Evolutionary conservation across 305 asterid genomes (phyloP).

Genomic region (Fraxinus dipetala): DNA sequence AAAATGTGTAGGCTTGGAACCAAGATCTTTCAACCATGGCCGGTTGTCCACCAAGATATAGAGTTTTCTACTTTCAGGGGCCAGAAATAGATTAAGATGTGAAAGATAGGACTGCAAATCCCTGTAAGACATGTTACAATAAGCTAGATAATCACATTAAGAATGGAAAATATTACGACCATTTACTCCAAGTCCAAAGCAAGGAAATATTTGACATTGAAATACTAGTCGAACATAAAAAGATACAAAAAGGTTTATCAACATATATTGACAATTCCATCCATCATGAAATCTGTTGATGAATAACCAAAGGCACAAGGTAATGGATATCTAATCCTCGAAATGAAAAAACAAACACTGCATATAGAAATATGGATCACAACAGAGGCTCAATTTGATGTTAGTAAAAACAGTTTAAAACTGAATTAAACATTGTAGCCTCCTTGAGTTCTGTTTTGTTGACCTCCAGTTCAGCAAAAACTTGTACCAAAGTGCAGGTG

Average conservation of each 20-base stretch:
- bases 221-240: neutral
- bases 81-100: conserved; percentile 73
- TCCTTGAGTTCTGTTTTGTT: too few species aligned
- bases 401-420: too few species aligned
- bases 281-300: neutral
- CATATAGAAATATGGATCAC: too few species aligned
- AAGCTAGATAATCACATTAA: neutral
- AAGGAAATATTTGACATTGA: neutral
- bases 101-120: conserved; percentile 96
- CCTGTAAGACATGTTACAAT: conserved; percentile 39
- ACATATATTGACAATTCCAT: neutral
- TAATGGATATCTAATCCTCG: too few species aligned
- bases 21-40: conserved; percentile 89
- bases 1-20: conserved; percentile 64
- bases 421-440: too few species aligned
- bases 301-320: too few species aligned
- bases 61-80: conserved; percentile 69
- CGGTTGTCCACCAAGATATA: conserved; percentile 86
- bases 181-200: neutral
- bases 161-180: neutral
- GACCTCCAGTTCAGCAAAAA: too few species aligned
- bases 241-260: neutral
- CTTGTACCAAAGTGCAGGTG: too few species aligned
- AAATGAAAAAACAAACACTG: too few species aligned
- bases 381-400: too few species aligned